Base-by-base conservation (phyloP, 139 green algal genomes). In the Gonium pectorale region DNA sequence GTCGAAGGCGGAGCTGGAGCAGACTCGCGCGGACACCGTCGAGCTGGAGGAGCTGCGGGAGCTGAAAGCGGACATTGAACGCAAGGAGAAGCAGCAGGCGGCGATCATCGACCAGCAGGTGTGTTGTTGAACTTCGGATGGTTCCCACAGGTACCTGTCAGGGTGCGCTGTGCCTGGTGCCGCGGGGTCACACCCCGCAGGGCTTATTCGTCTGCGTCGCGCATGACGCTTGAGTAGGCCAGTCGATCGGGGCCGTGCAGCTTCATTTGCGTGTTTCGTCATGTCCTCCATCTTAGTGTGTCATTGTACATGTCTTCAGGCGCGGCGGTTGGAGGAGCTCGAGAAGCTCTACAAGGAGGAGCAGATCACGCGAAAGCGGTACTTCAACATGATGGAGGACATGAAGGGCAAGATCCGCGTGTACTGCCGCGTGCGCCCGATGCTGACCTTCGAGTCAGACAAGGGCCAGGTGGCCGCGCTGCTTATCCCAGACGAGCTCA, bases 341-440 rank as follows among this genome's bases (percentile, higher is more conserved):
- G 97, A 99, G 83, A 88, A 88, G 63, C 86, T 98, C 49, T 99
- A 99, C 91, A 96, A 94, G 85, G 94, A 97, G 46, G 95, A 98
- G 90, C 90, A 95, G 82, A 89, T 96, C 70, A 75, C 86, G 3
- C 91, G 95, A 13, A 97, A 96, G 91, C 86, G 92, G 4, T 95
- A 93, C 77, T 96, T 95, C 91, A 98, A 98, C 86, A 86, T 81
- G 86, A 93, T 99, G 93, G 95, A 98, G 90, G 97, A 99, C 91
- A 96, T 98, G 92, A 98, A 98, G 93, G 97, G 97, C 86, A 99
- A 98, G 90, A 98, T 99, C 89, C 92, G 97, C 13, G 97, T 99
- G 46, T 99, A 93, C 85, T 94, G 91, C 38, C 95, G 97, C 60
- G 91, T 97, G 63, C 93, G 96, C 5, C 97, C 97, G 40, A 93